Percentiles rank a stretch among this genome's conserved stretches.
These are phyloP conservation scores for Aspergillus uvarum DNA, from an alignment of 2,329 filamentous ascomycete species.

Conservation along the genomic window DNA sequence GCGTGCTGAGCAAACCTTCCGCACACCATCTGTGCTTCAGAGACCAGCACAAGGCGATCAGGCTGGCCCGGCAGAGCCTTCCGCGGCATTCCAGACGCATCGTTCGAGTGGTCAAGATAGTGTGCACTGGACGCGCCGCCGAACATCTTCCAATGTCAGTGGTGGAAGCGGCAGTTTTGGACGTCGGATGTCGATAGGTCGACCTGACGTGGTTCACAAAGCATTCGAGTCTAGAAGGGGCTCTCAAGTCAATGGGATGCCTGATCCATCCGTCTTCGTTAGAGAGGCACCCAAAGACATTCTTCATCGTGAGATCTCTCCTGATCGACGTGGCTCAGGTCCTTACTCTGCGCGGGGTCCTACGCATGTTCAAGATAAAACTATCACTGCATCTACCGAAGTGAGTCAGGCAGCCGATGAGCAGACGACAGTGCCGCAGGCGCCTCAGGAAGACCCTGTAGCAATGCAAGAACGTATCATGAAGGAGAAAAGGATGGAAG, in stretches of 20 bases:
- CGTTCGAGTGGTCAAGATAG: slow-evolving; percentile 66
- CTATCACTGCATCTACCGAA: slow-evolving; percentile 20
- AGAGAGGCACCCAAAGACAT: slow-evolving; percentile 28
- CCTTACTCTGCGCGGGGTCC: slow-evolving; percentile 32
- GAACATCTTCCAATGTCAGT: slow-evolving; percentile 88
- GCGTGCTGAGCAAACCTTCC: slow-evolving; percentile 64
- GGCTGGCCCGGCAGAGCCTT: slow-evolving; percentile 72
- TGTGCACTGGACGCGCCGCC: slow-evolving; percentile 67
- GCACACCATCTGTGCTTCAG: slow-evolving; percentile 77
- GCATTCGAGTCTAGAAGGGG: slow-evolving; percentile 41
- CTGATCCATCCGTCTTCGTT: slow-evolving; percentile 33
- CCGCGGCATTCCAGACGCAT: slow-evolving; percentile 79
- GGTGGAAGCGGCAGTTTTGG: slow-evolving; percentile 73
- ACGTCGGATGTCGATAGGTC: slow-evolving; percentile 61
- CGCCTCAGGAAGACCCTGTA: slow-evolving; percentile 43
- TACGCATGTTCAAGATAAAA: slow-evolving; percentile 30
- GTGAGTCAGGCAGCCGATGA: slow-evolving; percentile 20
- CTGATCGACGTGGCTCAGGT: slow-evolving; percentile 26
- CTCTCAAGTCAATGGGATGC: slow-evolving; percentile 39
- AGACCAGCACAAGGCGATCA: slow-evolving; percentile 64
- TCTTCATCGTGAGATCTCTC: slow-evolving; percentile 24
- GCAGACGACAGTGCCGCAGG: slow-evolving; percentile 17
- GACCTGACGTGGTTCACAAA: slow-evolving; percentile 44
- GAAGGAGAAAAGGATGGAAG: slow-evolving; percentile 59
- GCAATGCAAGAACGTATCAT: slow-evolving; percentile 60